These are phyloP conservation scores for Colletotrichum sp. DNA, from an alignment of 2,329 filamentous ascomycete species.

Conservation along the genomic window DNA sequence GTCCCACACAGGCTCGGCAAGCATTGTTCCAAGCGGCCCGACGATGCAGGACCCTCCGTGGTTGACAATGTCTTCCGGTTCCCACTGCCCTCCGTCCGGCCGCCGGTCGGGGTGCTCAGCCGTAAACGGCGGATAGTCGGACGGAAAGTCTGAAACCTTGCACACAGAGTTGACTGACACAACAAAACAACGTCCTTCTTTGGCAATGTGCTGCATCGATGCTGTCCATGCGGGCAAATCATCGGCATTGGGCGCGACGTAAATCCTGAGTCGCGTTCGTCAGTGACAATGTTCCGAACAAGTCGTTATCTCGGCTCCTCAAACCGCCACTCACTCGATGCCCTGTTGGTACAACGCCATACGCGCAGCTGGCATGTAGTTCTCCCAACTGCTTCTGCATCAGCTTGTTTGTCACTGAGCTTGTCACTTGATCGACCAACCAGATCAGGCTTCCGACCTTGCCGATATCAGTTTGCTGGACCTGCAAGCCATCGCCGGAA, in stretches of 20 bases:
- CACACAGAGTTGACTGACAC: slow-evolving; percentile 45
- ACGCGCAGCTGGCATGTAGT: slow-evolving; percentile 48
- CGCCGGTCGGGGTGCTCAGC: slow-evolving; percentile 39
- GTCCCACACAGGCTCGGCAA: slow-evolving; percentile 44
- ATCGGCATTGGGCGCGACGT: slow-evolving; percentile 35
- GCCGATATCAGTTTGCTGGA: slow-evolving; percentile 43
- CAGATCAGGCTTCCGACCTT: slow-evolving; percentile 46
- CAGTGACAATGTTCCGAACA: neutral
- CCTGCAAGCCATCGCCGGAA: slow-evolving; percentile 41
- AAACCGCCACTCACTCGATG: slow-evolving; percentile 36
- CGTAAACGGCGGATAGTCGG: slow-evolving; percentile 45
- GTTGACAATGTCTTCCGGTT: slow-evolving; percentile 40
- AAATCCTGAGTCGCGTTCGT: slow-evolving; percentile 26
- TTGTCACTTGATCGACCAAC: neutral
- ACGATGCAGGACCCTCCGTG: slow-evolving; percentile 45
- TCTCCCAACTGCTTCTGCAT: slow-evolving; percentile 37
- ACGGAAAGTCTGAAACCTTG: slow-evolving; percentile 44
- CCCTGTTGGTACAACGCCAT: slow-evolving; percentile 46
- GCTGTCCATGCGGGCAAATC: slow-evolving; percentile 39
- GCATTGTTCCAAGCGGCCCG: slow-evolving; percentile 39
- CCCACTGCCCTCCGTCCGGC: slow-evolving; percentile 40
- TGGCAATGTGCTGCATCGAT: slow-evolving; percentile 49
- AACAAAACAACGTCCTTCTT: slow-evolving; percentile 48
- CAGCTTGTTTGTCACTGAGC: neutral
- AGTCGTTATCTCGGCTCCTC: neutral